phyloP scores from a whole-genome alignment of 441 rosid species.

The Metrosideros polymorpha region DNA sequence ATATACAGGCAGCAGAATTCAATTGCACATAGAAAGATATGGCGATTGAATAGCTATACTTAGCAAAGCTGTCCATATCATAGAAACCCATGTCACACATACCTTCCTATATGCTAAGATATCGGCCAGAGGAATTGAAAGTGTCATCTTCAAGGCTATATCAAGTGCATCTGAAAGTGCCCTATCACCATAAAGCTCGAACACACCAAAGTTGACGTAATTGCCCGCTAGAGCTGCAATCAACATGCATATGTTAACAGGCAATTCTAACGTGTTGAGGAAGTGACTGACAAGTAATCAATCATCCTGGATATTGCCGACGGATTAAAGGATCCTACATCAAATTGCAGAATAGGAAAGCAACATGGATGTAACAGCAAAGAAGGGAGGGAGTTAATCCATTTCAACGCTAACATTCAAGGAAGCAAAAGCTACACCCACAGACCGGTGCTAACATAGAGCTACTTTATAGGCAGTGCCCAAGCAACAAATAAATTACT shows the following conservation, averaged over 20 bases:
- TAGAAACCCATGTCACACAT: slow-evolving; percentile 1
- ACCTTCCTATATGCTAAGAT: slow-evolving; percentile 92
- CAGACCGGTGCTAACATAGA: neutral
- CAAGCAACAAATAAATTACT: neutral
- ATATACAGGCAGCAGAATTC: neutral
- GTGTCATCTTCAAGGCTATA: slow-evolving; percentile 75
- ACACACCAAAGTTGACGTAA: slow-evolving; percentile 95
- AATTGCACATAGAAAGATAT: neutral
- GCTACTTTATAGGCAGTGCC: neutral
- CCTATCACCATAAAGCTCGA: slow-evolving; percentile 98
- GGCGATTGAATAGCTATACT: neutral
- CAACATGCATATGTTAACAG: slow-evolving; percentile 8
- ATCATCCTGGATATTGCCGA: neutral
- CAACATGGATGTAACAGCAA: neutral
- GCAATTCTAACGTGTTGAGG: neutral
- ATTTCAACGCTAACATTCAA: neutral
- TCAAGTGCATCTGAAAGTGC: slow-evolving; percentile 98
- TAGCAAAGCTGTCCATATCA: neutral
- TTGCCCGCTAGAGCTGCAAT: slow-evolving; percentile 87
- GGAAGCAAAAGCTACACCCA: neutral
- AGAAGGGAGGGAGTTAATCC: neutral
- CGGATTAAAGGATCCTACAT: neutral
- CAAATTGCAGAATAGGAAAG: neutral
- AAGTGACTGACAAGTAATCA: neutral
- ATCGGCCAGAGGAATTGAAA: slow-evolving; percentile 93